Evolutionary conservation across 805 yeast species (phyloP), one percentile per base, ranked within the genome.

Genomic region (Danielia oregonensis): DNA sequence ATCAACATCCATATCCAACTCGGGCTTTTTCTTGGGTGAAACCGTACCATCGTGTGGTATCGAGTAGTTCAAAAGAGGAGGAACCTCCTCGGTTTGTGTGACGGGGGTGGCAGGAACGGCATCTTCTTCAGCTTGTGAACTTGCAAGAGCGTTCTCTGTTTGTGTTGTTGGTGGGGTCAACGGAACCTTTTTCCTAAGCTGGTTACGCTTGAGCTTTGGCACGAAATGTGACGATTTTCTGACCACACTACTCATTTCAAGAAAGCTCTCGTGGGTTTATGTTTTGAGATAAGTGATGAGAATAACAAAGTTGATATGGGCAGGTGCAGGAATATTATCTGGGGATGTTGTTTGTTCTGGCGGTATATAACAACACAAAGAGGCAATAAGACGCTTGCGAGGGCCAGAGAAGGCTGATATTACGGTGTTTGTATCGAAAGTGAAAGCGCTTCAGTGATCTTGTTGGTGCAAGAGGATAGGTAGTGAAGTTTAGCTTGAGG

Each of bases 151-250:
- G 9, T 19, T 19, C 9, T 19, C 22, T 8, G 23, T 17, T 21
- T 36, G 34, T 4, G 26, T 26, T 6, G 28, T 8, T 26, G 31
- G 36, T 14, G 34, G 26, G 13, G 32, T 21, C 9, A 17, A n/a
- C 4, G 21, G 19, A 13, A 17, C 17, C 22, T 9, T 6, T 19
- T 19, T 19, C 38, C 54, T 49, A 12, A 49, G 40, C 7, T 44
- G 40, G 25, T 56, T 47, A 44, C 54, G 56, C 46, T 53, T 57
- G 24, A 62, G 43, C 42, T 79, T 80, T 2, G 88, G 88, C n/a
- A 72, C 66, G 57, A 82, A 82, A 36, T 82, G 76, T 9, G 82
- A 72, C 17, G 79, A 74, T 52, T 59, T 59, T 58, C 65, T 67
- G 32, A 68, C 67, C 16, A 71, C 56, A 59, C 72, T 64, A 58